phyloP scores from a whole-genome alignment of 495 filamentous ascomycete species.

The Aspergillus ellipticus region DNA sequence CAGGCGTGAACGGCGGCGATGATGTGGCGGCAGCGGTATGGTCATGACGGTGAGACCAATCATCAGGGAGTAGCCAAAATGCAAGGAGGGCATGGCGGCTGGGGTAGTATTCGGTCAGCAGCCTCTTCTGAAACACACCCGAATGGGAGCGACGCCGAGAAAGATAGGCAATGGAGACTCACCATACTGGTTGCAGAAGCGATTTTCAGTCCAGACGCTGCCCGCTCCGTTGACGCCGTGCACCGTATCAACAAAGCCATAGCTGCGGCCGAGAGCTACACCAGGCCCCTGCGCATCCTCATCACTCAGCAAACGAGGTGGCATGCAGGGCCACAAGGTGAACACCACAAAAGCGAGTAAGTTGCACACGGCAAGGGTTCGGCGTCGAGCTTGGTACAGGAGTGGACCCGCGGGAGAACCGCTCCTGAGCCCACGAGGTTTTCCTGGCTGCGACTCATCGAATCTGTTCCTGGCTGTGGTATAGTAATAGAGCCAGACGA shows the following conservation, averaged over 20 bases:
- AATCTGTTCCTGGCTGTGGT: slow-evolving; percentile 51
- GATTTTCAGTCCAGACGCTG: slow-evolving; percentile 70
- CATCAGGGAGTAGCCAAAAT: slow-evolving; percentile 76
- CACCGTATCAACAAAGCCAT: slow-evolving; percentile 73
- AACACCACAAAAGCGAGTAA: slow-evolving; percentile 75
- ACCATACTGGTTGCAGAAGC: slow-evolving; percentile 65
- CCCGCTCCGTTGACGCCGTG: slow-evolving; percentile 59
- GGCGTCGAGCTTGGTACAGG: slow-evolving; percentile 58
- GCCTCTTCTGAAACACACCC: not conserved
- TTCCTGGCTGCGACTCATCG: slow-evolving; percentile 34
- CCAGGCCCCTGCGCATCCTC: slow-evolving; percentile 36
- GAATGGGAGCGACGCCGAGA: not conserved
- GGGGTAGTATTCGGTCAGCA: slow-evolving; percentile 10
- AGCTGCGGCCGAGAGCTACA: slow-evolving; percentile 50
- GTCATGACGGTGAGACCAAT: slow-evolving; percentile 66
- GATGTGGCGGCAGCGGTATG: slow-evolving; percentile 43
- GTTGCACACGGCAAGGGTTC: slow-evolving; percentile 72
- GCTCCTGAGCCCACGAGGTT: slow-evolving; percentile 27
- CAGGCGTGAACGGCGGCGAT: slow-evolving; percentile 25
- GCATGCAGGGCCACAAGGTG: slow-evolving; percentile 78
- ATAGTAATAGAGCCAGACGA: slow-evolving; percentile 65
- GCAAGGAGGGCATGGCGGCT: slow-evolving; percentile 77
- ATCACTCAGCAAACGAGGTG: slow-evolving; percentile 64
- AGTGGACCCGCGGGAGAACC: slow-evolving; percentile 45
- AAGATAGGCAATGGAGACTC: no score